phyloP scores from a whole-genome alignment of 2,329 filamentous ascomycete genomes.

The Colletotrichum spinosum region DNA sequence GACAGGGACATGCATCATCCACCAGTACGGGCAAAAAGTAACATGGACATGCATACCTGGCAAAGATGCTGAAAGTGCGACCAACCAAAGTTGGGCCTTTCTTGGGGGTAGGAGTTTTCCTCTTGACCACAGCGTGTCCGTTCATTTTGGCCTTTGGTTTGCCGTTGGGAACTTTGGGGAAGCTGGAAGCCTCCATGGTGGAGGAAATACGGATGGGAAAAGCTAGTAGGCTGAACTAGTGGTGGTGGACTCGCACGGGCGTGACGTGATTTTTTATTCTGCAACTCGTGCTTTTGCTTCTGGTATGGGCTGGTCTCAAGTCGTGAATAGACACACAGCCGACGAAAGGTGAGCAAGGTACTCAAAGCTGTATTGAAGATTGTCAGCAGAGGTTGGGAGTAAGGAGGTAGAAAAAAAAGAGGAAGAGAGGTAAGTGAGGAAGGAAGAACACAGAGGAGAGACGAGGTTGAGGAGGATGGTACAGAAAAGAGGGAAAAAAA shows the following conservation, averaged over 20 bases:
- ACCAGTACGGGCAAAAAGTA: neutral
- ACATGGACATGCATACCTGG: slow-evolving; percentile 61
- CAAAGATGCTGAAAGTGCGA: slow-evolving; percentile 60
- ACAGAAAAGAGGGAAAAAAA: neutral
- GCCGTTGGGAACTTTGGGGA: slow-evolving; percentile 42
- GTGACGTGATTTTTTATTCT: slow-evolving; percentile 28
- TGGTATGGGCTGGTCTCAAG: neutral
- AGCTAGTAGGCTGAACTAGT: slow-evolving; percentile 7
- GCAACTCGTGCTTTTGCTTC: slow-evolving; percentile 2
- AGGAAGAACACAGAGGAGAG: neutral
- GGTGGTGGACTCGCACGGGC: slow-evolving; percentile 8
- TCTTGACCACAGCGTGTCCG: slow-evolving; percentile 50
- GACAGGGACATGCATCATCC: too few species aligned
- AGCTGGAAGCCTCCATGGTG: slow-evolving; percentile 53
- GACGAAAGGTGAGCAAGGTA: too few species aligned
- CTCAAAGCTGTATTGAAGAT: neutral
- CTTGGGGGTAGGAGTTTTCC: slow-evolving; percentile 42
- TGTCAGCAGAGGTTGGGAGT: slow-evolving; percentile 2
- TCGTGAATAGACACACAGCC: neutral
- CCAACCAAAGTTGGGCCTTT: slow-evolving; percentile 47
- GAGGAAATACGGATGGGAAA: slow-evolving; percentile 27
- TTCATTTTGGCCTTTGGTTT: slow-evolving; percentile 45
- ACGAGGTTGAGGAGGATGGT: neutral
- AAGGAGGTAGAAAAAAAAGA: neutral
- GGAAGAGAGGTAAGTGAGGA: neutral